Evolutionary conservation across 169 alveolate genomes (phyloP), one percentile per base, ranked within the genome.

Genomic region (Cardiosporidium cionae): DNA sequence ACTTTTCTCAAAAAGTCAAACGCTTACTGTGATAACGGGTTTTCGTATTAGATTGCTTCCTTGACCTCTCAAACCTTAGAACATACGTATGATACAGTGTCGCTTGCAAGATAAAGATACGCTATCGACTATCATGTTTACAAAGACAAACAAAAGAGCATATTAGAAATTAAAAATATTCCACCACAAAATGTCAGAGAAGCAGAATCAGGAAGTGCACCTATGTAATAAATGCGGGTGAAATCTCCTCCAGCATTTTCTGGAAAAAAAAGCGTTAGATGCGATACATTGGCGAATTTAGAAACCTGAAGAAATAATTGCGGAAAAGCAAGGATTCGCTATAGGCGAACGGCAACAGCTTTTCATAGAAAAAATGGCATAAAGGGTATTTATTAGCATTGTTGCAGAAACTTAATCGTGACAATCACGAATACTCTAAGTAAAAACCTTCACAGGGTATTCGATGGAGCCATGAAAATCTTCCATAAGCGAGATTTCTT

Each of bases 391-490:
- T 9, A 16, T 16, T 44, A 44, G 58, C 58, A n/a, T n/a, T 16
- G 58, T 16, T 44, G 16, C 3, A 70, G 22, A 22, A 32, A 54
- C 0, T 27, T 16, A 35, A 31, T n/a, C 16, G n/a, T 35, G 7
- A 23, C 16, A 23, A 31, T 35, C 31, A n/a, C 16, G 16, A 71
- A 7, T n/a, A 29, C 7, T 34, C 1, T 35, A 58, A 36, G 36
- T 7, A 32, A 63, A 36, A 54, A 81, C 90, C 81, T 82, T 87
- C 9, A 87, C 65, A 9, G 90, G 85, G 37, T 87, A 85, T 35
- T 87, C 92, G 35, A 87, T 66, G 28, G 90, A 65, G 7, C 91
- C 92, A 73, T 85, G 88, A 70, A 52, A 87, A 73, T 87, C 92
- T 35, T 84, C 84, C 7, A 79, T 33, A 9, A 87, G 65, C 32